phyloP scores from a whole-genome alignment of 1,284 basidiomycete genomes.

The Dichomitus squalens region DNA sequence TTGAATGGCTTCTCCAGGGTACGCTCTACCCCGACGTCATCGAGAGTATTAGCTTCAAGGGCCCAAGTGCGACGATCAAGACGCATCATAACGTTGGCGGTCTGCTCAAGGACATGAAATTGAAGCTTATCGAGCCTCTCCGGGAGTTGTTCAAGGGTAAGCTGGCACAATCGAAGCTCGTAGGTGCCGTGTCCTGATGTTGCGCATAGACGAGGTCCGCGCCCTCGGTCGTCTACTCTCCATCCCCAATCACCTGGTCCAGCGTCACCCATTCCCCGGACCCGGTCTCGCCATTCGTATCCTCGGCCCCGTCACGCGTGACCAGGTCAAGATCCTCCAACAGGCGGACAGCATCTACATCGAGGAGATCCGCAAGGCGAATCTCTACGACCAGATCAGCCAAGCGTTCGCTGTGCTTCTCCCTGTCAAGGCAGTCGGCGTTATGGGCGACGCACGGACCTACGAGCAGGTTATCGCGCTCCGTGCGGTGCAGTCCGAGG shows the following conservation, averaged over 20 bases:
- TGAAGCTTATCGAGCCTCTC: conserved; percentile 98
- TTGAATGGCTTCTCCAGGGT: conserved; percentile 98
- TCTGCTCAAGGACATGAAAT: conserved; percentile 95
- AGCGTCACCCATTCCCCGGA: conserved; percentile 99
- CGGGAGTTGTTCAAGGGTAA: conserved; percentile 97
- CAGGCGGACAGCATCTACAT: conserved; percentile 97
- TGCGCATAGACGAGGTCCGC: conserved; percentile 86
- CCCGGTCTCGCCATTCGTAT: conserved; percentile 99
- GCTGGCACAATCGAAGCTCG: conserved; percentile 11
- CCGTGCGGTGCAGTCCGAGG: conserved; percentile 90
- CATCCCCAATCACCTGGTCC: conserved; percentile 93
- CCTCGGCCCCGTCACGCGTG: conserved; percentile 90
- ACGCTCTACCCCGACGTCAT: conserved; percentile 99
- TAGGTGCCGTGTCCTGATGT: conserved; percentile 1
- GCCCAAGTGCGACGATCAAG: conserved; percentile 98
- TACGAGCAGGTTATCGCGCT: conserved; percentile 96
- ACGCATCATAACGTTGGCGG: conserved; percentile 99
- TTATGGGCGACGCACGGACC: conserved; percentile 96
- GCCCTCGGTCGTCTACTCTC: conserved; percentile 88
- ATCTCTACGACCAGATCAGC: conserved; percentile 91
- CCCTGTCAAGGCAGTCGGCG: conserved; percentile 97
- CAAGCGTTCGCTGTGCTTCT: conserved; percentile 98
- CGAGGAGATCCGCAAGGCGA: conserved; percentile 94
- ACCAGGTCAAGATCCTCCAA: conserved; percentile 95
- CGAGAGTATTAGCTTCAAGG: conserved; percentile 99